Evolutionary conservation across 2,329 filamentous ascomycete genomes (phyloP).

Genomic region (Emergomyces pasteurianus): DNA sequence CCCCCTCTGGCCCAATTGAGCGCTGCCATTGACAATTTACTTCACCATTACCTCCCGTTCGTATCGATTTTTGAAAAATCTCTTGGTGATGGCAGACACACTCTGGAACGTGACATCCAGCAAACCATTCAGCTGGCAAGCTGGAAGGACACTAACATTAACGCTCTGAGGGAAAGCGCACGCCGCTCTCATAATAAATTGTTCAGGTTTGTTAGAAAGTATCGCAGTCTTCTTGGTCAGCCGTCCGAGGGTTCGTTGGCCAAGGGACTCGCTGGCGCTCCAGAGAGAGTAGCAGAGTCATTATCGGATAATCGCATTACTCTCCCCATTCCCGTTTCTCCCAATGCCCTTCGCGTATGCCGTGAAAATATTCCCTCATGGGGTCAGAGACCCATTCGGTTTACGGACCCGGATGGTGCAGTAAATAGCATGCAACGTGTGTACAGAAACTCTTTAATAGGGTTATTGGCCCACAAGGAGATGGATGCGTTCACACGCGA

Average conservation of each 20-base stretch:
- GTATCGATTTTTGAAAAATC: constrained; percentile 52
- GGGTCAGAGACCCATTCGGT: constrained; percentile 46
- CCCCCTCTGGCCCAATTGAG: constrained; percentile 47
- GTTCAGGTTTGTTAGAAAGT: constrained; percentile 84
- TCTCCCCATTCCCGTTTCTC: constrained; percentile 9
- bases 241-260: constrained; percentile 52
- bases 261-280: constrained; percentile 22
- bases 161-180: constrained; percentile 76
- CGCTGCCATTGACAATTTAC: constrained; percentile 61
- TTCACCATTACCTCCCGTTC: constrained; percentile 63
- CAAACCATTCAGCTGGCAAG: constrained; percentile 87
- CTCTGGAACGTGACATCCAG: constrained; percentile 83
- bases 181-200: constrained; percentile 83
- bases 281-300: constrained; percentile 19
- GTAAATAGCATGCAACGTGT: constrained; percentile 62
- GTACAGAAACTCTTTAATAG: constrained; percentile 40
- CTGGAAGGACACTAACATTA: constrained; percentile 97
- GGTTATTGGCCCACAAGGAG: constrained; percentile 46
- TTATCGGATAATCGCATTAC: neutral
- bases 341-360: constrained; percentile 23
- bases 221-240: constrained; percentile 64
- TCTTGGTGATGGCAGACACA: constrained; percentile 54
- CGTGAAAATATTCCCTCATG: constrained; percentile 20
- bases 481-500: constrained; percentile 58
- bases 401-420: constrained; percentile 59